Base-by-base conservation (phyloP, 352 stramenopile species). In the Phytophthora hybrid region DNA sequence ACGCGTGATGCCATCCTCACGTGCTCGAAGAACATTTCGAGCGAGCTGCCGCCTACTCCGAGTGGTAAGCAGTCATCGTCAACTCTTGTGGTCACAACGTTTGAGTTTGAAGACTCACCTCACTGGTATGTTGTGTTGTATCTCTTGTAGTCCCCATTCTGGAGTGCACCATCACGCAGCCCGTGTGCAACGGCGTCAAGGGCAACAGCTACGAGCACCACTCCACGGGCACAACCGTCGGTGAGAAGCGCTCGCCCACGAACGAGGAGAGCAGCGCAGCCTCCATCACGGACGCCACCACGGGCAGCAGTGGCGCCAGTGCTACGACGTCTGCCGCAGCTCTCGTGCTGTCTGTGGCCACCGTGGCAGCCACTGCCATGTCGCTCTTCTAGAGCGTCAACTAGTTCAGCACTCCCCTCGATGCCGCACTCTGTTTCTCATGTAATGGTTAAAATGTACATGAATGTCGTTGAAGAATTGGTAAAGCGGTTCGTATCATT, bases 11-110 rank as follows among this genome's bases (percentile, higher is more conserved):
- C 59, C 1, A 80, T 84, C 21, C 59, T 92, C 7, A 44, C 54
- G 5, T 92, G 85, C 23, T 82, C 85, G 2, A 77, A 59, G 54
- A 78, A 76, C 55, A 86, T 92, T 13, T 84, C 80, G 19, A 76
- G 57, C 14, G 62, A 76, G 1, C 56, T 91, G 51, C 83, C 83
- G 3, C 63, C 80, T 18, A 84, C 55, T 21, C 83, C 83, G 11
- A 59, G 73, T 0, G 82, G 76, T 86, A 70, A 55, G 66, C 10
- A 19, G 8, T 18, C 29, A 21, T 14, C 9, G 16, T 1, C 21
- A 26, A 21, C 41, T 0, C 41, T 0, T 51, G 41, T 11, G 16
- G 14, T 11, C 34, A 11, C 34, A 41, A 3, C 18, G 16, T 51
- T 46, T 6, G 2, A 5, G 14, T 10, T 21, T 51, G 14, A 19